A percentile compares a stretch with the other conserved stretches of the same genome.
phyloP scores from a whole-genome alignment of 2,329 filamentous ascomycete species.

The Ceratocystis alfenasii region DNA sequence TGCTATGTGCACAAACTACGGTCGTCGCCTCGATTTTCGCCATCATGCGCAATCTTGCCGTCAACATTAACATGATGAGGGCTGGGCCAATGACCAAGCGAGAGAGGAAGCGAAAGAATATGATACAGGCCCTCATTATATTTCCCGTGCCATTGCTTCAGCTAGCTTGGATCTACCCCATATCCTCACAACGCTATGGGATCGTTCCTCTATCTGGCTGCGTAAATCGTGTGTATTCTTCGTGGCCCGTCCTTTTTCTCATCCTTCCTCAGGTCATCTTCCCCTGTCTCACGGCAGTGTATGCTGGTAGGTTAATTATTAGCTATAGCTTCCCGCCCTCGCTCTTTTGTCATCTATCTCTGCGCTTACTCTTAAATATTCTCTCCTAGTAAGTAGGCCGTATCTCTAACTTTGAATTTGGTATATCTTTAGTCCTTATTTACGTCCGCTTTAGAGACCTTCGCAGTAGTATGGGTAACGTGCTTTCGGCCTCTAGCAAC shows the following conservation, averaged over 20 bases:
- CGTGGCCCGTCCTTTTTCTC: conserved; percentile 41
- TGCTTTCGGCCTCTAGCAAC: conserved; percentile 26
- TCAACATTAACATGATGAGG: conserved; percentile 37
- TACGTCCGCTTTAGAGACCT: conserved; percentile 39
- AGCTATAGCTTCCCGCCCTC: background rate
- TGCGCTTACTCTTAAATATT: background rate
- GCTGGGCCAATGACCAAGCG: conserved; percentile 31
- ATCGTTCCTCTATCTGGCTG: conserved; percentile 42
- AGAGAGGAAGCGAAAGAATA: conserved; percentile 35
- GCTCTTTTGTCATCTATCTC: conserved; percentile 2
- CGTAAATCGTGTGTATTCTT: conserved; percentile 32
- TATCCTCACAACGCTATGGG: conserved; percentile 38
- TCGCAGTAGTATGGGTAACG: conserved; percentile 32
- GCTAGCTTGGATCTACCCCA: conserved; percentile 37
- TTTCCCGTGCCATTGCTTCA: conserved; percentile 43
- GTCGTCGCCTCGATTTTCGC: conserved; percentile 42
- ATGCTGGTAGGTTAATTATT: conserved; percentile 35
- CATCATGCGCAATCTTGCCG: conserved; percentile 43
- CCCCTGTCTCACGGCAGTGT: conserved; percentile 35
- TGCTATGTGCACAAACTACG: conserved; percentile 36
- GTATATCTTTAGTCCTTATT: conserved; percentile 32
- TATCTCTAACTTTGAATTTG: background rate
- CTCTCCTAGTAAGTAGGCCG: too few relatives aligned
- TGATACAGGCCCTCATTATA: conserved; percentile 42
- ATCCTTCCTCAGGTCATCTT: conserved; percentile 36